Base-by-base conservation (phyloP, 1,139 yeast genomes). In the Yamadazyma kanchanaburiensis region DNA sequence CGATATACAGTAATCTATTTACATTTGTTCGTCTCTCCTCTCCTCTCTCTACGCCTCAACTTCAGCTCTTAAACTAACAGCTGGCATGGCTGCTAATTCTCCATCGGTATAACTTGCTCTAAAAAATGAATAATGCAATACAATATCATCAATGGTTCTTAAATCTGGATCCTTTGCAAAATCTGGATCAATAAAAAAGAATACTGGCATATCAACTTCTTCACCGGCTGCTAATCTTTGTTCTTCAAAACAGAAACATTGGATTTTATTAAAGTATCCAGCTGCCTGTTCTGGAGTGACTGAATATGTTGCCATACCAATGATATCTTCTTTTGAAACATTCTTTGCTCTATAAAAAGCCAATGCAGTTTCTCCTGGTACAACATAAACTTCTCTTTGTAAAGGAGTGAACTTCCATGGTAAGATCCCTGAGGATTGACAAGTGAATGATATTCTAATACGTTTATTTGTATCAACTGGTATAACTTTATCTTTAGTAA, bases 141-240 rank as follows among this genome's bases (percentile, higher is more conserved):
- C 88, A 27, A 91, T 74, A 53, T 89, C 96, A 48, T 88, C 94
- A 27, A 89, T 80, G 49, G 86, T 83, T 55, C 94, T 76, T 94
- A 91, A 86, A 25, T 79, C 72, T 6, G 98, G 97, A 53, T 94
- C 99, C 40, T 82, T 81, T 26, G 95, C 95, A 58, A 86, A 91
- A 44, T 94, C 98, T 0, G 99, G 99, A 53, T 94, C 99, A 33
- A 94, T 85, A 58, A 94, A 94, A 73, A 94, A 94, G 63, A 94
- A 94, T 12, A 91, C 89, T 0, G 99, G 99, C 98, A 94, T 91
- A 52, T 94, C 99, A 11, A 94, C 95, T 55, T 91, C 97, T 61
- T 94, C 99, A 5, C 97, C 97, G 2, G 96, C 96, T 34, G 81
- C 74, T 42, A 91, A 67, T 55, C 87, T 74, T 58, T 91, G 99